Conservation (phyloP, 2,329 filamentous ascomycete species). For the Microascus cirrosus region DNA sequence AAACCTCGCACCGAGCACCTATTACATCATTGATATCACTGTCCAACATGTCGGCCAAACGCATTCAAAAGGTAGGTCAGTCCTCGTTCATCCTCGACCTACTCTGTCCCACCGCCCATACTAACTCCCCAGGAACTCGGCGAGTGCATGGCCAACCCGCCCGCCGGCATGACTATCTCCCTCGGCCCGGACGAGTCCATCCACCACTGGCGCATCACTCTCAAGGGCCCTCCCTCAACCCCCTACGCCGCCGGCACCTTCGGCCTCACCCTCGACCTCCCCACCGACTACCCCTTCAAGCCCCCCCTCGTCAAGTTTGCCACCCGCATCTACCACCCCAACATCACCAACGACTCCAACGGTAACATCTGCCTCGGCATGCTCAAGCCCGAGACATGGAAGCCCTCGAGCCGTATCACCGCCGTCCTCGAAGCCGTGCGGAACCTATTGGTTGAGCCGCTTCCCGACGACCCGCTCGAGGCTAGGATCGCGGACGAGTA, state of each 20-base stretch:
- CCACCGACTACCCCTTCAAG: conserved; percentile 82
- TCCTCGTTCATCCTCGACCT: background rate
- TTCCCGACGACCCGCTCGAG: conserved; percentile 85
- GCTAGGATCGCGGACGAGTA: conserved; percentile 77
- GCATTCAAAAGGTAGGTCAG: conserved; percentile 30
- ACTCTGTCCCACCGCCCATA: conserved; percentile 8
- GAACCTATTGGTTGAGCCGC: conserved; percentile 65
- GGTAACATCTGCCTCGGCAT: conserved; percentile 79
- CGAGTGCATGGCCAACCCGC: conserved; percentile 36
- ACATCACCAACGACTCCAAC: conserved; percentile 76
- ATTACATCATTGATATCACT: background rate
- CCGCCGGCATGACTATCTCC: conserved; percentile 31
- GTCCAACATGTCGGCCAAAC: conserved; percentile 28
- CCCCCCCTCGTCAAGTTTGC: conserved; percentile 67
- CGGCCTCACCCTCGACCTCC: conserved; percentile 61
- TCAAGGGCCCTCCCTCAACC: conserved; percentile 31
- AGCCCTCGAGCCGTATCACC: conserved; percentile 68
- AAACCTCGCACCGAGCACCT: background rate
- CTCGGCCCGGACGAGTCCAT: conserved; percentile 36
- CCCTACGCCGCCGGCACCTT: conserved; percentile 58
- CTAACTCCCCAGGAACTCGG: conserved; percentile 34
- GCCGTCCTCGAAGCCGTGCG: conserved; percentile 69
- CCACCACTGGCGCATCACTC: conserved; percentile 38
- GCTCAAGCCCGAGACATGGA: conserved; percentile 83
- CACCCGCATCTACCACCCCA: conserved; percentile 93